Evolutionary conservation across 306 rosid genomes (phyloP), one percentile per base, ranked within the genome.

Genomic region (Vigna mungo): DNA sequence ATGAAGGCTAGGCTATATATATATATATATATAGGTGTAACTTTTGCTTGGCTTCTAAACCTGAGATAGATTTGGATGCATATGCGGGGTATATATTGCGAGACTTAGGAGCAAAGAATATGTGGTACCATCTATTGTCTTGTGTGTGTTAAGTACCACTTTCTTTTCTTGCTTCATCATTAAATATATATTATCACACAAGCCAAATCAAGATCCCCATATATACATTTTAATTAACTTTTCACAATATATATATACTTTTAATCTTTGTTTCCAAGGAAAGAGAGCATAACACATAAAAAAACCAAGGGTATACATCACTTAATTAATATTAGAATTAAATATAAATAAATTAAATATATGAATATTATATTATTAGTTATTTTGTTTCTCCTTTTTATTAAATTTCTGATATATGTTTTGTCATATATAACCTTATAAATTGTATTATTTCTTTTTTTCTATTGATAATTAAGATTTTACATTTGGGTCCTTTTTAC

Each of bases 31-130:
- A 25, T 30, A 30, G 34, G 25, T 63, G 51, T 55, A 77, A 49
- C 55, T 64, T 51, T 86, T 82, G 68, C 91, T 91, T 91, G 88
- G 88, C 96, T 87, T 89, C 75, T 83, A 91, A 86, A 78, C 66
- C 71, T 78, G 21, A 67, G 69, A 68, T 59, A 62, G 73, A 62
- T 71, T 36, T 67, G 16, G 61, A 62, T 47, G 66, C 54, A 68
- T 76, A 34, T 39, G 48, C 43, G 56, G 80, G 80, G 32, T 7
- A 72, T 58, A 52, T 53, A 60, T 87, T 79, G 78, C 85, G 77
- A 84, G 83, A 66, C 96, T 87, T 91, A 48, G 84, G 89, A 84
- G 89, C 83, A 77, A 91, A 91, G 92, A 81, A 17, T 77, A 14
- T 46, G 43, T 71, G 72, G 54, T 41, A 69, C 82, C 83, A 74